A percentile compares a stretch with the other conserved stretches of the same genome.
These are phyloP conservation scores for Lyophyllum shimeji DNA, from an alignment of 768 basidiomycete species.

Conservation along the genomic window DNA sequence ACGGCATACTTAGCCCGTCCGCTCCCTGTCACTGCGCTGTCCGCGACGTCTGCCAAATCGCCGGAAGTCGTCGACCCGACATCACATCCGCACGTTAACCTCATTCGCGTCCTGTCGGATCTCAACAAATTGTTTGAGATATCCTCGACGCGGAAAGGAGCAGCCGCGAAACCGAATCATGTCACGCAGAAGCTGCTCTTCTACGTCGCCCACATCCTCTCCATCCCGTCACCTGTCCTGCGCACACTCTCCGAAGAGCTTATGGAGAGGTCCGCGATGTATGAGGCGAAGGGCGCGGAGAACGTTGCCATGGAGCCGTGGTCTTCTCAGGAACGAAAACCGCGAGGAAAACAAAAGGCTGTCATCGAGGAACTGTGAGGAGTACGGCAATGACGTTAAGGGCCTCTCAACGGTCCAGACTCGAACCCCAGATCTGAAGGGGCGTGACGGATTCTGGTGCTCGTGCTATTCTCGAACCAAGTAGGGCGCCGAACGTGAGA, in stretches of 20 bases:
- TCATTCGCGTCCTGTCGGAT: constrained; percentile 58
- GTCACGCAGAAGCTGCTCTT: constrained; percentile 63
- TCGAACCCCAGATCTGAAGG: not conserved
- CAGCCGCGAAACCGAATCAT: constrained; percentile 29
- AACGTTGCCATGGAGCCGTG: not conserved
- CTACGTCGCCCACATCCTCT: constrained; percentile 63
- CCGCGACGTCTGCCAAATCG: constrained; percentile 10
- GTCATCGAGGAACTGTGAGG: constrained; percentile 14
- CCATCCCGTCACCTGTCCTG: constrained; percentile 44
- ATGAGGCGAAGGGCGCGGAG: constrained; percentile 21
- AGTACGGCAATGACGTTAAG: not conserved
- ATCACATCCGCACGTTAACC: constrained; percentile 37
- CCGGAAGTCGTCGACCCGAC: constrained; percentile 23
- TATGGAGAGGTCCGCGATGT: constrained; percentile 20
- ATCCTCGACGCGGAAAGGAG: not conserved
- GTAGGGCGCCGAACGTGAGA: too few species aligned
- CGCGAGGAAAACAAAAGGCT: not conserved
- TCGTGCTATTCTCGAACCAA: too few species aligned
- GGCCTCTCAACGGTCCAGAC: not conserved
- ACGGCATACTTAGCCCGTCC: constrained; percentile 53
- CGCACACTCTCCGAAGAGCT: constrained; percentile 43
- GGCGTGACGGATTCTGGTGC: not conserved
- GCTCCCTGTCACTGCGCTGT: constrained; percentile 29
- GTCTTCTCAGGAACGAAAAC: not conserved
- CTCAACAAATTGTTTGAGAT: constrained; percentile 40